Evolutionary conservation across 148 eudicot genomes (phyloP), one percentile per base, ranked within the genome.

Genomic region (Cornus suecica): DNA sequence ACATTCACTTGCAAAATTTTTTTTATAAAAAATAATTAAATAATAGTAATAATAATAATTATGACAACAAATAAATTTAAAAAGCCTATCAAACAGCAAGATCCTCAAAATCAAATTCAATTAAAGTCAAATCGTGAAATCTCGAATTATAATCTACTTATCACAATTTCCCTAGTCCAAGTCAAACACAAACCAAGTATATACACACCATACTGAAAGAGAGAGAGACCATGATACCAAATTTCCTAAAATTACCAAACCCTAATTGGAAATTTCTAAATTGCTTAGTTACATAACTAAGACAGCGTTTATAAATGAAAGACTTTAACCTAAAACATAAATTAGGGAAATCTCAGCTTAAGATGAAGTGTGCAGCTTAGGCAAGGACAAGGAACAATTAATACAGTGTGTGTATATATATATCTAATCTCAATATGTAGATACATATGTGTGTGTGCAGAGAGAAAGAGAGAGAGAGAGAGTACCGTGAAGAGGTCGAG

Each of bases 401-500:
- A n/a, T n/a, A n/a, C n/a, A n/a, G n/a, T n/a, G n/a, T n/a, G n/a
- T n/a, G n/a, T n/a, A n/a, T n/a, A n/a, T n/a, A n/a, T n/a, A n/a
- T n/a, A n/a, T n/a, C n/a, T n/a, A n/a, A n/a, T n/a, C n/a, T n/a
- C n/a, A n/a, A 32, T 2, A 74, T 63, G 26, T 9, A 71, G 4
- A 54, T 26, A 73, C 0, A 10, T 13, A 42, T 20, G 26, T 29
- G 77, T 4, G 58, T 1, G 5, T 32, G 5, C 0, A 37, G 7
- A 73, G 30, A 28, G 64, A 63, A 68, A 60, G 22, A 61, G 51
- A 51, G 42, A 70, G 65, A 62, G 60, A 52, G 74, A 10, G 60
- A 67, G 45, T 77, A 92, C 98, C 85, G 45, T 74, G 52, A 94
- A 85, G 84, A 94, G 93, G 4, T 90, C 92, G 73, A 90, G 28